These are phyloP conservation scores for Candida verbasci DNA, from an alignment of 805 yeast species.

Conservation along the genomic window DNA sequence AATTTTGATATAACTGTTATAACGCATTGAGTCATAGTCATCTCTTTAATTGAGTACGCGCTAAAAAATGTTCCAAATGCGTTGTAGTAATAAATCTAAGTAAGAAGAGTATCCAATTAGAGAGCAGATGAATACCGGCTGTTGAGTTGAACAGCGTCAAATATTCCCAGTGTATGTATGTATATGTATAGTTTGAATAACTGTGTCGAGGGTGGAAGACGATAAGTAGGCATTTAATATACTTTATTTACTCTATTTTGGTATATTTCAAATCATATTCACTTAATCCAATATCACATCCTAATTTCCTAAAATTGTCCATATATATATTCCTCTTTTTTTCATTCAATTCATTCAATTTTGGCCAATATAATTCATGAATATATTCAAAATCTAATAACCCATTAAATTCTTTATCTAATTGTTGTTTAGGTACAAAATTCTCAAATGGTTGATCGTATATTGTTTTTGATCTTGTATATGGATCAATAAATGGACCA, in stretches of 20 bases:
- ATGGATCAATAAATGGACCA: slow-evolving; percentile 57
- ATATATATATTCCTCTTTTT: slow-evolving; percentile 28
- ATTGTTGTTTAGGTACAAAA: slow-evolving; percentile 49
- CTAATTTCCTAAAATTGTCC: slow-evolving; percentile 39
- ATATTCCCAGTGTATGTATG: too few relatives aligned
- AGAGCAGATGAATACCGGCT: too few relatives aligned
- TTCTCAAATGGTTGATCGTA: slow-evolving; percentile 56
- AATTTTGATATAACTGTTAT: slow-evolving; percentile 1
- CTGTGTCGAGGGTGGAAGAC: too few relatives aligned
- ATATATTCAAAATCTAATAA: slow-evolving; percentile 47
- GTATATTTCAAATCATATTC: slow-evolving; percentile 45
- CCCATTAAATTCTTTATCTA: slow-evolving; percentile 47
- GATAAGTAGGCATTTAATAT: too few relatives aligned
- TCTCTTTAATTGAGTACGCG: neutral
- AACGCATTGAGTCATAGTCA: neutral
- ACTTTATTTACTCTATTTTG: too few relatives aligned
- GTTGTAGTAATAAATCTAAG: too few relatives aligned
- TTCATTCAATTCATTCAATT: slow-evolving; percentile 41
- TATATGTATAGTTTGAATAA: too few relatives aligned
- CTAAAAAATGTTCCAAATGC: neutral
- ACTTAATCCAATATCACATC: slow-evolving; percentile 48
- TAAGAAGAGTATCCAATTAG: too few relatives aligned
- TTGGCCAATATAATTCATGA: slow-evolving; percentile 53
- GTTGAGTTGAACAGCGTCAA: too few relatives aligned
- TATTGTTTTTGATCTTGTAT: slow-evolving; percentile 52